phyloP scores from a whole-genome alignment of 2,329 filamentous ascomycete species.

The Phaeosphaeriaceae sp. region DNA sequence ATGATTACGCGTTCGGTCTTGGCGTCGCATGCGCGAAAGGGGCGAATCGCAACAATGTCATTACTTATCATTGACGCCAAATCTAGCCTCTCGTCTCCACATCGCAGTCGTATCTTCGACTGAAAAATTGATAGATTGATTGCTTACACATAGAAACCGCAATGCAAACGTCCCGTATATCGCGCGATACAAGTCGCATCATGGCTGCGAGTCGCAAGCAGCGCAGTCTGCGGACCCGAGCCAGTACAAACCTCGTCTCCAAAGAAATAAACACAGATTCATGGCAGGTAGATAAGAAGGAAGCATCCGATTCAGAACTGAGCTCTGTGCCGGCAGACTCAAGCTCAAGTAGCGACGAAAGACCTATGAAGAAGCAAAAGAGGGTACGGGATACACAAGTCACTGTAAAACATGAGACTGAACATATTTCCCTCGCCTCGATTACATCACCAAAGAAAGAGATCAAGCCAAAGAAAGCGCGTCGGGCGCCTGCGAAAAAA shows the following conservation, averaged over 20 bases:
- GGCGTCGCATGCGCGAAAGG: neutral
- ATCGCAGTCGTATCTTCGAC: neutral
- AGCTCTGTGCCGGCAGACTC: constrained; percentile 38
- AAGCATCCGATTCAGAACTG: constrained; percentile 37
- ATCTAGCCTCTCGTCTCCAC: neutral
- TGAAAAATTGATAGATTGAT: too few species aligned
- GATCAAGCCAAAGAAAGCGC: constrained; percentile 40
- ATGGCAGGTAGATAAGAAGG: constrained; percentile 9
- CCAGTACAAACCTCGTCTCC: constrained; percentile 27
- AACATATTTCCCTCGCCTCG: constrained; percentile 24
- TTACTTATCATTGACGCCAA: neutral
- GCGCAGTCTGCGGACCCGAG: constrained; percentile 38
- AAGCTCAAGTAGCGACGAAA: constrained; percentile 29
- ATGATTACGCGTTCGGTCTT: constrained; percentile 3
- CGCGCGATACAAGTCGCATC: constrained; percentile 44
- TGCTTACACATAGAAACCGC: neutral
- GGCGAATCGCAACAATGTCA: constrained; percentile 7
- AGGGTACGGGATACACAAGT: constrained; percentile 44
- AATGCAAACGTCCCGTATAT: constrained; percentile 49
- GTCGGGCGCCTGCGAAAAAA: constrained; percentile 47
- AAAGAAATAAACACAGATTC: constrained; percentile 23
- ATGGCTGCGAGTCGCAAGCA: constrained; percentile 36
- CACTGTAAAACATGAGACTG: constrained; percentile 41
- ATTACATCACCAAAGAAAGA: constrained; percentile 34
- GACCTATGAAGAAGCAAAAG: constrained; percentile 55